These are phyloP conservation scores for Pseudogymnoascus destructans DNA, from an alignment of 2,329 filamentous ascomycete genomes.

Conservation along the genomic window DNA sequence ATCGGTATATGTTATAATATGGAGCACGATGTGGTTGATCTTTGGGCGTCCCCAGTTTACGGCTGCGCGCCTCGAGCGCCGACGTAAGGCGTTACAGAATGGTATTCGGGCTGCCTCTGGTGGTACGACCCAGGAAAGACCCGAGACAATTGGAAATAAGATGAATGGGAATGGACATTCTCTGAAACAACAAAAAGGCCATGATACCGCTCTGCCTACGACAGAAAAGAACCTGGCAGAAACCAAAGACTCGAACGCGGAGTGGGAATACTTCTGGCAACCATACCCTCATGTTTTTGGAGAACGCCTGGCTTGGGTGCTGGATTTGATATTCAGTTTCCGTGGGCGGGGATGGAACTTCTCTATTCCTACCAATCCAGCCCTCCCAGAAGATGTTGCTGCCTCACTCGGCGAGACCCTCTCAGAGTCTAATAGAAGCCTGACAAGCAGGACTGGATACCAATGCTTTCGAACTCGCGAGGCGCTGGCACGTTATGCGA, in stretches of 20 bases:
- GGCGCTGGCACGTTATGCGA: constrained; percentile 33
- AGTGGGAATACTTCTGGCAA: constrained; percentile 46
- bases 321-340: constrained; percentile 42
- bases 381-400: constrained; percentile 32
- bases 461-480: constrained; percentile 30
- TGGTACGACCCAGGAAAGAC: constrained; percentile 10
- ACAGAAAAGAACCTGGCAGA: neutral
- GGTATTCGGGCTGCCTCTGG: neutral
- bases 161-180: neutral
- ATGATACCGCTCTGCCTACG: neutral
- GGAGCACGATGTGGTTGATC: constrained; percentile 36
- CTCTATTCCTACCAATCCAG: constrained; percentile 37
- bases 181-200: neutral
- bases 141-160: constrained; percentile 14
- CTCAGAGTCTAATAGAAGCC: constrained; percentile 19
- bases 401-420: constrained; percentile 28
- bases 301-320: constrained; percentile 40
- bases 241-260: constrained; percentile 15
- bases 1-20: constrained; percentile 38
- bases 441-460: constrained; percentile 34
- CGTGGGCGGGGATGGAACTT: constrained; percentile 47
- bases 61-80: constrained; percentile 33
- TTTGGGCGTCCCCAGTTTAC: constrained; percentile 44
- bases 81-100: constrained; percentile 16
- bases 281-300: constrained; percentile 39